These are phyloP conservation scores for Leptographium wingfieldii DNA, from an alignment of 2,329 filamentous ascomycete genomes.

Conservation along the genomic window DNA sequence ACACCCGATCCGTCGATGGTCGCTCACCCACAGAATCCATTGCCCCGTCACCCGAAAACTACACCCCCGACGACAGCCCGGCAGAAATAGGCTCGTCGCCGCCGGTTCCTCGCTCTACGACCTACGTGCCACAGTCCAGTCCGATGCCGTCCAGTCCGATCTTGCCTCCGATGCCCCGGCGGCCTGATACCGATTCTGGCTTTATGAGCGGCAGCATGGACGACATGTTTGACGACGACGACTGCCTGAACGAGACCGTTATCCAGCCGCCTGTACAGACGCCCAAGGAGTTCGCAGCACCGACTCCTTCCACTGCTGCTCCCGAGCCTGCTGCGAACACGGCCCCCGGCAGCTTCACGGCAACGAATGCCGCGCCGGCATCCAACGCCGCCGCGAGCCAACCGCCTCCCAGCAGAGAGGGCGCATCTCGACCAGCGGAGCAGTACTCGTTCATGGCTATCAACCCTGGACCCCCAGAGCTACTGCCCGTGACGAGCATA, in stretches of 20 bases:
- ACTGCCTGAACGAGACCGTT: constrained; percentile 16
- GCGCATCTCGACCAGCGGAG: constrained; percentile 12
- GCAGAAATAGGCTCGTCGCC: constrained; percentile 83
- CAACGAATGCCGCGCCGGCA: background rate
- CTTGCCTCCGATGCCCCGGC: constrained; percentile 48
- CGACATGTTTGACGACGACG: constrained; percentile 54
- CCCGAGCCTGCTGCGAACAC: background rate
- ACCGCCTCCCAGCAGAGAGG: constrained; percentile 11
- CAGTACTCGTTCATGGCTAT: constrained; percentile 27
- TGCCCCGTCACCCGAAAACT: constrained; percentile 37
- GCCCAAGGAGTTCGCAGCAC: constrained; percentile 1
- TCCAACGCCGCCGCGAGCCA: constrained; percentile 15
- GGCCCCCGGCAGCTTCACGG: background rate
- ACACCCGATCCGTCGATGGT: constrained; percentile 30
- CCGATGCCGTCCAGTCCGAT: constrained; percentile 71
- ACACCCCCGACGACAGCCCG: constrained; percentile 53
- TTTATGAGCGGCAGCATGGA: constrained; percentile 72
- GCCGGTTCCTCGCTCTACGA: constrained; percentile 55
- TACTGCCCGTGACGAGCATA: constrained; percentile 28
- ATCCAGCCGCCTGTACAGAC: constrained; percentile 3
- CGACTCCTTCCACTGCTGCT: constrained; percentile 2
- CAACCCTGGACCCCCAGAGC: constrained; percentile 29
- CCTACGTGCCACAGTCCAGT: constrained; percentile 39
- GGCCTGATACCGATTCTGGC: constrained; percentile 58
- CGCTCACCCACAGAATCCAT: constrained; percentile 41